Evolutionary conservation across 257 asterid species (phyloP), one percentile per base, ranked within the genome.

Genomic region (Penstemon eatonii): DNA sequence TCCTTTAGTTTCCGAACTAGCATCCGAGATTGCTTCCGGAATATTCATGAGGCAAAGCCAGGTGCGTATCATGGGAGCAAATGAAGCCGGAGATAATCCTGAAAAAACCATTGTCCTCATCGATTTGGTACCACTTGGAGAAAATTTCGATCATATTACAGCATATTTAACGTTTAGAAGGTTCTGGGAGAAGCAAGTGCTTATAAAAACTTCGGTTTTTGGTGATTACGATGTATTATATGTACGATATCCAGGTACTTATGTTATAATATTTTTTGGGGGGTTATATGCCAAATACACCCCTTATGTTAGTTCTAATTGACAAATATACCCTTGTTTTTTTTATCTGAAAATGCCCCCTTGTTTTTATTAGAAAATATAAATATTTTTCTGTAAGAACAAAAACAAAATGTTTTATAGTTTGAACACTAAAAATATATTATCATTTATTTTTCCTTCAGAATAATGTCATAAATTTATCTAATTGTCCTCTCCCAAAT

Each of bases 31-130:
- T 65, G 84, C 95, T 54, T 67, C 72, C n/a, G 97, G 99, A 56
- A 88, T 83, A n/a, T 87, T 77, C 68, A 71, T 90, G 85, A 82
- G 82, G 75, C 91, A 74, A 69, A 87, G 95, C 84, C 97, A 90
- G 86, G 97, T 93, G 59, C 96, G 92, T 36, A 87, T 93, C 56
- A 85, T 88, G 95, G 99, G 96, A 60, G 99, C 99, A 67, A 90
- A 88, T 79, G 89, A 89, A 70, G 95, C 90, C 37, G 84, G 56
- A 71, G 91, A 85, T 58, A 82, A 82, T 79, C 87, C 96, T 6
- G 95, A 86, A 67, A 93, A 90, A 80, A 87, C 96, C 54, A 66
- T 87, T 60, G 96, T 84, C 77, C 94, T 87, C 11, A 63, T 84
- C 46, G 86, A 90, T 82, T 81, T 93, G 89, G 82, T 93, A 60